Conservation (phyloP, 441 rosid species). For the Corymbia citriodora region DNA sequence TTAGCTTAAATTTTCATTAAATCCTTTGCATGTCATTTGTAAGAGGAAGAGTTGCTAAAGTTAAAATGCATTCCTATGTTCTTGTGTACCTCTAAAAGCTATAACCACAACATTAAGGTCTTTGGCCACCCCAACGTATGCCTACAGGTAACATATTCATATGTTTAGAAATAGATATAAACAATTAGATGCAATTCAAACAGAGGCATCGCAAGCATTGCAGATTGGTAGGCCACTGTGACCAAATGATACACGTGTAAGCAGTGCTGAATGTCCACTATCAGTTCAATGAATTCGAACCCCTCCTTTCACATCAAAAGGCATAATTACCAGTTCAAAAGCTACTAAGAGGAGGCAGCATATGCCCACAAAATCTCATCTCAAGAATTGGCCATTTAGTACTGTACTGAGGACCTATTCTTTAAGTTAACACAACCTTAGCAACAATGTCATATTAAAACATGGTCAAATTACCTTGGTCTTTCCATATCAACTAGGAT, state of each 20-base stretch:
- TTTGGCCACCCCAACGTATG: too few relatives aligned
- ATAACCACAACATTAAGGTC: too few relatives aligned
- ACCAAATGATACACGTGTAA: rapidly evolving
- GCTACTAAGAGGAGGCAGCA: background rate
- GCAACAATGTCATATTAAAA: background rate
- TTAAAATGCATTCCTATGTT: too few relatives aligned
- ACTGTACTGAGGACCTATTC: background rate
- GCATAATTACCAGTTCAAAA: background rate
- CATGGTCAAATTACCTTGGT: background rate
- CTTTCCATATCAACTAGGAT: background rate
- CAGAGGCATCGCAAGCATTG: background rate
- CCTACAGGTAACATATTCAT: too few relatives aligned
- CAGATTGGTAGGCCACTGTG: background rate
- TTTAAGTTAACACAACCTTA: background rate
- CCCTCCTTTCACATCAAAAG: rapidly evolving
- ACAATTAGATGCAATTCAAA: too few relatives aligned
- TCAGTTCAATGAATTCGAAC: background rate
- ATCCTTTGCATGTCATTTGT: too few relatives aligned
- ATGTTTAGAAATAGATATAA: too few relatives aligned
- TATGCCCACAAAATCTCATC: background rate
- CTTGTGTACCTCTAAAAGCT: too few relatives aligned
- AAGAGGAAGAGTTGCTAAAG: too few relatives aligned
- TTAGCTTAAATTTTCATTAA: too few relatives aligned
- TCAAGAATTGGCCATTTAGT: background rate
- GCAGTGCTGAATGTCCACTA: rapidly evolving